Base-by-base conservation (phyloP, 768 basidiomycete species). In the Rhizopogon vesiculosus region DNA sequence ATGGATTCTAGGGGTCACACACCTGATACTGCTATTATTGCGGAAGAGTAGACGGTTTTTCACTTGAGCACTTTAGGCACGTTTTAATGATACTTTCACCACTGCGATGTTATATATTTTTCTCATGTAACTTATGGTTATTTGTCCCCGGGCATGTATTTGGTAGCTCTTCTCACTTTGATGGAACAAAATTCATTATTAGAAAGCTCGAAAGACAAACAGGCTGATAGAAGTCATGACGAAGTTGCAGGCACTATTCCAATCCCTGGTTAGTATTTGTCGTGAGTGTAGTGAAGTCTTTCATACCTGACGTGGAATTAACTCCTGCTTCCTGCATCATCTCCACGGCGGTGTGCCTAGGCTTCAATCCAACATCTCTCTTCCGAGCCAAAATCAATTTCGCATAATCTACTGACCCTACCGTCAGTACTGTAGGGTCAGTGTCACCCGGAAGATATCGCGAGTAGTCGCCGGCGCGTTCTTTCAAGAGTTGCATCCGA, bases 381-480 rank as follows among this genome's bases (percentile, higher is more conserved):
- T 73, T 74, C 52, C 71, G 72, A 3, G 75, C 73, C 56, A 85
- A 65, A 45, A 70, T 66, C 22, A 79, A 67, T 12, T 67, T 67
- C 19, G 81, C 79, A 19, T 76, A 70, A 33, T 73, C 72, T 29
- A 77, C 53, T 5, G 80, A 74, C 41, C 75, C 74, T n/a, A 78
- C 64, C 48, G 69, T 56, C 39, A 60, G 66, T 39, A 67, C 53
- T 44, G 64, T 76, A 54, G 68, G 62, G 43, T 62, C 59, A 7
- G 66, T 59, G 25, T 59, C 45, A 10, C 56, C 54, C 8, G 74
- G 69, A 44, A 77, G 64, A 58, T 78, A 80, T 39, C 74, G 74
- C 15, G 75, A 68, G 60, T 86, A 87, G 59, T 82, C 77, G 29
- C 83, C 82, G 4, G 72, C 79, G 15, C 68, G 56, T 62, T 81